Conservation (phyloP, 192 early-diverging fungal genomes). For the Umbelopsis vinacea region DNA sequence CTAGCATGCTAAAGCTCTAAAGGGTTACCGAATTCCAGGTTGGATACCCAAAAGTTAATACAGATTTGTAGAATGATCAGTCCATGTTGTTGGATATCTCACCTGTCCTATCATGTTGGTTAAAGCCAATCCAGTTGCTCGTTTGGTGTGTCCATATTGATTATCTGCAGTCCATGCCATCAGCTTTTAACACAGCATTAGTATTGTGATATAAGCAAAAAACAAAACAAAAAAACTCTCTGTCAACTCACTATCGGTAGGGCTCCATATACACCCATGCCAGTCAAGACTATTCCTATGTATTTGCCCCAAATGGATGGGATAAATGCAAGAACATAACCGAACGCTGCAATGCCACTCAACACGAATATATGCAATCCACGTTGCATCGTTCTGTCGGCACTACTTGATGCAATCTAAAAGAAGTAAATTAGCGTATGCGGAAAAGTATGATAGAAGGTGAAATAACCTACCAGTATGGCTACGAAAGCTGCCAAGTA, state of each 20-base stretch:
- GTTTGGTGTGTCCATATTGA: constrained; percentile 59
- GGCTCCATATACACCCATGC: constrained; percentile 1
- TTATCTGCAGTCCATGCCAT: constrained; percentile 63
- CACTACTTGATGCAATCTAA: not conserved
- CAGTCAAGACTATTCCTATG: constrained; percentile 1
- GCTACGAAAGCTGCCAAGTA: constrained; percentile 36
- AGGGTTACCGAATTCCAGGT: not conserved
- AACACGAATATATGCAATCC: constrained; percentile 46
- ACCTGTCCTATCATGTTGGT: constrained; percentile 55
- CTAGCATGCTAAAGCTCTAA: constrained; percentile 51
- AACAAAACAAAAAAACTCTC: not conserved
- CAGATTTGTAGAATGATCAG: too few relatives aligned
- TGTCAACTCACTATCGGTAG: not conserved
- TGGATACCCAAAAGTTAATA: not conserved
- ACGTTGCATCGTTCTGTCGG: constrained; percentile 36
- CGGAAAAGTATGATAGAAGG: too few relatives aligned
- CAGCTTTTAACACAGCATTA: not conserved
- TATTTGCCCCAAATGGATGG: constrained; percentile 10
- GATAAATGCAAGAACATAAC: constrained; percentile 10
- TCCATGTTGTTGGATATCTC: not conserved
- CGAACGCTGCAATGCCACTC: constrained; percentile 21
- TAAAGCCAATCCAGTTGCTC: constrained; percentile 57
- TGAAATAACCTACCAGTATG: not conserved
- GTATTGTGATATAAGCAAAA: not conserved
- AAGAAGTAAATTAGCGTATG: too few relatives aligned